These are phyloP conservation scores for Globisporangium emineosum DNA, from an alignment of 352 stramenopile genomes.

Conservation along the genomic window DNA sequence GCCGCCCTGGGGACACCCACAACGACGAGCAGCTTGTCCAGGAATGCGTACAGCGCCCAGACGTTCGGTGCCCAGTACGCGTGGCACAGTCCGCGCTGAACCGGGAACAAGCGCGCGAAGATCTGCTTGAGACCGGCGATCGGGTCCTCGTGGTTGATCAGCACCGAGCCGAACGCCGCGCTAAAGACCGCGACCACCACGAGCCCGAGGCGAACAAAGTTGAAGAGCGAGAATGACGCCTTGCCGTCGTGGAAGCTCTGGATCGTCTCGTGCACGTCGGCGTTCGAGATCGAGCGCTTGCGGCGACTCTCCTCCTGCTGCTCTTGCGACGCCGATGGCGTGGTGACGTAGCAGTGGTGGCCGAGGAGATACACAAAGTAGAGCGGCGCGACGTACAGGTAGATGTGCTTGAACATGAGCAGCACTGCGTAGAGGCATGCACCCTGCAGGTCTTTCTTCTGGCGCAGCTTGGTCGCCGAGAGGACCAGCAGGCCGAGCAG, in stretches of 20 bases:
- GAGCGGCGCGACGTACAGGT: conserved; percentile 92
- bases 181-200: conserved; percentile 85
- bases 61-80: conserved; percentile 99
- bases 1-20: conserved; percentile 32
- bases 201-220: conserved; percentile 81
- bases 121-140: conserved; percentile 86
- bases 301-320: conserved; percentile 18
- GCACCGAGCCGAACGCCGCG: conserved; percentile 74
- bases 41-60: conserved; percentile 95
- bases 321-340: conserved; percentile 18
- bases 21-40: conserved; percentile 80
- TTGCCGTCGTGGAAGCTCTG: conserved; percentile 57
- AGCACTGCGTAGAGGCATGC: conserved; percentile 90
- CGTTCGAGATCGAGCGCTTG: conserved; percentile 72
- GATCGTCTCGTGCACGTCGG: conserved; percentile 64
- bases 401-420: conserved; percentile 98
- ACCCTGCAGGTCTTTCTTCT: conserved; percentile 83
- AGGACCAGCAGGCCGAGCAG: conserved; percentile 93
- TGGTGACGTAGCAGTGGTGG: conserved; percentile 84
- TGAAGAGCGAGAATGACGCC: conserved; percentile 47
- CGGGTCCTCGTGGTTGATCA: conserved; percentile 45
- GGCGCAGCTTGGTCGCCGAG: conserved; percentile 80
- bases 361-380: conserved; percentile 96
- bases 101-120: conserved; percentile 93
- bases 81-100: conserved; percentile 95